Base-by-base conservation (phyloP, 257 asterid genomes). In the Capsicum rhomboideum region DNA sequence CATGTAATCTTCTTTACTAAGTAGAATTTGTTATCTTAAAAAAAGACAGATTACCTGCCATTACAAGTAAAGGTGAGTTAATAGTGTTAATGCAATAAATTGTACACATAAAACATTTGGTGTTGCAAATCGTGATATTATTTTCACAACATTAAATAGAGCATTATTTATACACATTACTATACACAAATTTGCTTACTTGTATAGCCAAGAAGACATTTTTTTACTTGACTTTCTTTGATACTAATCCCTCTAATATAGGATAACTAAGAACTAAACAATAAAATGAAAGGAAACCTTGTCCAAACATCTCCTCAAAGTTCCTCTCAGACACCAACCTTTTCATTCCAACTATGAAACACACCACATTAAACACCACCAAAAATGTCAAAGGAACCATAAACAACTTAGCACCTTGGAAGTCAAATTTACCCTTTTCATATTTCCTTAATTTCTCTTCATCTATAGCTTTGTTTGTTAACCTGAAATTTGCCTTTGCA, bases 301-400 rank as follows among this genome's bases (percentile, higher is more conserved):
- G 98, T 69, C 93, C 97, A n/a, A 92, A 84, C 97, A 94, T 93
- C 81, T 90, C 95, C 44, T 44, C 92, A 75, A 77, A 44, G 29
- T 88, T 85, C 11, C 91, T 89, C 49, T 80, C 87, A 5, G 71
- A 85, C 13, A 91, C 28, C 87, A 94, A 64, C 58, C 91, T 89
- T 67, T 86, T 92, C 10, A 74, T 82, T n/a, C 98, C 97, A 61
- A 89, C 90, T 1, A 88, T 49, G 68, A 92, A 92, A 72, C 95
- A 92, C 3, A 89, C 90, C 84, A 89, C 28, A 85, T 92, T 94
- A 82, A 94, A 83, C 86, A 91, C 29, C 59, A 94, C 97, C 77
- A 94, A 80, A 87, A 90, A 21, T 29, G 95, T 92, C 84, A 94
- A 78, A 2, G 98, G 98, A n/a, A 92, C 53, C 92, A 90, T 91